Base-by-base conservation (phyloP, 345 rosid genomes). In the Abelmoschus esculentus region DNA sequence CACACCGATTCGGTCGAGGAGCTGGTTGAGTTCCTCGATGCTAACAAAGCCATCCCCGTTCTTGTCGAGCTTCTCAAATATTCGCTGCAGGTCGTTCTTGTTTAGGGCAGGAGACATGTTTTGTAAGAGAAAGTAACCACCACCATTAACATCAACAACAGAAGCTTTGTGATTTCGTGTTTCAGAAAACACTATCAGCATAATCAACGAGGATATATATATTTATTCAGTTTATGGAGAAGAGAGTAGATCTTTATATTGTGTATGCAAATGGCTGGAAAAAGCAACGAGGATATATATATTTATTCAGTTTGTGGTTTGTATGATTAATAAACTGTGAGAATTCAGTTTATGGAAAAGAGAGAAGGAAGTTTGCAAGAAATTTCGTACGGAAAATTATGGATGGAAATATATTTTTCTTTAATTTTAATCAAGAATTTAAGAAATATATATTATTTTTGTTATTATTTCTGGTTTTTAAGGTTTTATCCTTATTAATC, bases 1-100 rank as follows among this genome's bases (percentile, higher is more conserved):
- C 38, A 81, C 63, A 2, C 86, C 84, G 22, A 86, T 83, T 57
- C 80, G 73, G 47, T 83, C 86, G 1, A 93, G 86, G 62, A 89
- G 86, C 92, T 96, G 81, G 28, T 73, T 83, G 0, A 93, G 88
- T 81, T 93, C 98, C 66, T 79, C 92, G 5, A 87, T 55, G 53
- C 89, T 83, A 6, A 93, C 83, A 2, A 80, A 74, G 4, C 86
- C 91, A 34, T 93, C 97, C 7, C 83, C 78, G 77, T 89, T 87
- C 73, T 76, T 87, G 88, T 93, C 97, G 3, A 93, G 83, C 59
- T 76, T 76, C 54, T 80, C 76, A 78, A 92, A 92, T 42, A 89
- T 87, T 76, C 89, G 75, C 14, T 32, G 77, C 83, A 92, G 67
- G 71, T 90, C 91, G 32, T 38, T 63, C 47, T 64, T 53, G 72